These are phyloP conservation scores for Cochliopodium minus DNA, from an alignment of 208 protist genomes.

Conservation along the genomic window DNA sequence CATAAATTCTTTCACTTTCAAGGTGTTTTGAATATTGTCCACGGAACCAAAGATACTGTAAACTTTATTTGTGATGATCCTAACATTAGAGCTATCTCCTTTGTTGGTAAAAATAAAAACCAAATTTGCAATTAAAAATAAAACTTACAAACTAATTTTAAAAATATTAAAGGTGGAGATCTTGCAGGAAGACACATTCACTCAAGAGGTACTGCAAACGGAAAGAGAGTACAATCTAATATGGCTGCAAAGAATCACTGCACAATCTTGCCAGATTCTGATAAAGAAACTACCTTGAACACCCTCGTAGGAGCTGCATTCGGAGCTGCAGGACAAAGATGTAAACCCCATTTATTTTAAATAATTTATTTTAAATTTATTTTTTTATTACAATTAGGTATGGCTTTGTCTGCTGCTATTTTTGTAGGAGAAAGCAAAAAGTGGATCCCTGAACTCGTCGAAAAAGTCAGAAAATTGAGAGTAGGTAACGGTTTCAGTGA, in stretches of 20 bases:
- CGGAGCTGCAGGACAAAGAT: conserved; percentile 68
- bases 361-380: too few relatives aligned
- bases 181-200: conserved; percentile 59
- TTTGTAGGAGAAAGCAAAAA: conserved; percentile 55
- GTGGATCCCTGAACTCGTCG: conserved; percentile 47
- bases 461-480: conserved; percentile 35
- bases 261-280: conserved; percentile 57
- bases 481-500: conserved; percentile 22
- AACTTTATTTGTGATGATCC: conserved; percentile 73
- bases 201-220: conserved; percentile 41
- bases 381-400: too few relatives aligned
- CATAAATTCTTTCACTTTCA: too few relatives aligned
- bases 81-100: conserved; percentile 64
- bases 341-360: too few relatives aligned
- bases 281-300: conserved; percentile 48
- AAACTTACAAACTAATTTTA: too few relatives aligned
- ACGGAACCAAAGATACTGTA: conserved; percentile 50
- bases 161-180: too few relatives aligned
- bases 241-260: conserved; percentile 78
- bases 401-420: conserved; percentile 63
- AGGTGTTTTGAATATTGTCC: conserved; percentile 60
- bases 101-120: too few relatives aligned
- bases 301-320: conserved; percentile 54
- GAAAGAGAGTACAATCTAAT: conserved; percentile 74
- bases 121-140: too few relatives aligned